Evolutionary conservation across 495 filamentous ascomycete species (phyloP).

Genomic region (Emericellopsis terricola): DNA sequence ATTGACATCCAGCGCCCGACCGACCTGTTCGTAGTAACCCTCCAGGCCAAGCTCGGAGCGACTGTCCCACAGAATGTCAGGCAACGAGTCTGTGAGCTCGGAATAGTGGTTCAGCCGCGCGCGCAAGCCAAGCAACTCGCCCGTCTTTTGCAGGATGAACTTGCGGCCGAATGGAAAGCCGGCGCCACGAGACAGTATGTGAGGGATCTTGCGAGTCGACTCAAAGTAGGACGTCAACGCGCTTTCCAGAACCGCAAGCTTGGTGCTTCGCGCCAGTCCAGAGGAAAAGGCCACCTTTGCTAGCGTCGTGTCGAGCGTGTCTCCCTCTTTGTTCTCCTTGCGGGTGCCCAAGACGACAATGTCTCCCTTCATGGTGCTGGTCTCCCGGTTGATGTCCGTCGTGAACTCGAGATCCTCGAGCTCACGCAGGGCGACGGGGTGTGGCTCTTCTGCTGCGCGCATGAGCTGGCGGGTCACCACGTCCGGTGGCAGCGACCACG

Average conservation of each 20-base stretch:
- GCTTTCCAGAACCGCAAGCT: conserved; percentile 81
- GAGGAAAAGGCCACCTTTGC: conserved; percentile 95
- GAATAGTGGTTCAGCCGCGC: conserved; percentile 94
- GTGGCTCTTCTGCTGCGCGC: conserved; percentile 54
- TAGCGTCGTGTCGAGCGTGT: conserved; percentile 52
- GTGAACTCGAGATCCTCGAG: conserved; percentile 81
- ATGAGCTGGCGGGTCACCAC: conserved; percentile 51
- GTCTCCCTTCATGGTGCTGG: conserved; percentile 69
- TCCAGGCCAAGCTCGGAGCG: conserved; percentile 73
- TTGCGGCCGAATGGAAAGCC: conserved; percentile 47
- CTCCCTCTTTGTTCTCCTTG: conserved; percentile 21
- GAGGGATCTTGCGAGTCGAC: conserved; percentile 64
- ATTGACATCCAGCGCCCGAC: conserved; percentile 77
- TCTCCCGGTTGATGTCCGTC: conserved; percentile 55
- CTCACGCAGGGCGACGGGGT: conserved; percentile 40
- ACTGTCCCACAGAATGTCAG: conserved; percentile 94
- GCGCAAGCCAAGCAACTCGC: conserved; percentile 75
- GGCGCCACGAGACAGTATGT: conserved; percentile 36
- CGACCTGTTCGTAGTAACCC: conserved; percentile 87
- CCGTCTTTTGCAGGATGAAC: conserved; percentile 84
- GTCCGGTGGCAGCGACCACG: conserved; percentile 65
- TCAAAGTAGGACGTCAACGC: conserved; percentile 70
- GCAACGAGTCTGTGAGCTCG: conserved; percentile 85
- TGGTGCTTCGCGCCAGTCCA: conserved; percentile 86
- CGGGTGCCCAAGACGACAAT: conserved; percentile 72